Evolutionary conservation across 306 rosid genomes (phyloP).

Genomic region (Sicyos baderoa): DNA sequence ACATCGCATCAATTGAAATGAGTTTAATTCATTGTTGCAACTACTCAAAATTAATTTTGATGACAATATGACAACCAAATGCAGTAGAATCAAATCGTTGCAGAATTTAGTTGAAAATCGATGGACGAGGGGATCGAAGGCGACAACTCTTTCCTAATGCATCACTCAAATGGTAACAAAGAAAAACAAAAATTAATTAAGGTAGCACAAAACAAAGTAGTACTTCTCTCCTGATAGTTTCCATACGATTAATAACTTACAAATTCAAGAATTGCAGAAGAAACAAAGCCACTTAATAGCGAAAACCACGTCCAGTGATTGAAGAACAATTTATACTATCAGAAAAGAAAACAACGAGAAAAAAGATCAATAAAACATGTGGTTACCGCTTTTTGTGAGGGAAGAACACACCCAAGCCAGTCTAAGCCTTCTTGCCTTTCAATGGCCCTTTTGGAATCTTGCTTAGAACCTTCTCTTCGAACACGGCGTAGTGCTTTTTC

Average conservation of each 20-base stretch:
- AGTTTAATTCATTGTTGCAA: too few relatives aligned
- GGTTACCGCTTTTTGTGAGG: constrained; percentile 5
- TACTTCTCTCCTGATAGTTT: neutral
- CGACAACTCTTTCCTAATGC: neutral
- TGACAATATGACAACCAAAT: too few relatives aligned
- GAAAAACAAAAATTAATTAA: neutral
- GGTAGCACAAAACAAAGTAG: constrained; percentile 2
- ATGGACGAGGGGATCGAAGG: neutral
- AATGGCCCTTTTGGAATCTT: constrained; percentile 62
- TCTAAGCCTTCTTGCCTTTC: constrained; percentile 50
- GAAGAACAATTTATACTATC: too few relatives aligned
- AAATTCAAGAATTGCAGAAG: neutral
- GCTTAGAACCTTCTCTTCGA: constrained; percentile 81
- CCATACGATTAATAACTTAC: constrained; percentile 10
- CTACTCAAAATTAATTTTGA: too few relatives aligned
- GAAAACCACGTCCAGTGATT: too few relatives aligned
- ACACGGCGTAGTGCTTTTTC: constrained; percentile 79
- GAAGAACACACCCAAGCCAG: constrained; percentile 9
- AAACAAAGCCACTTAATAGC: neutral
- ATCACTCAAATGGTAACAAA: neutral
- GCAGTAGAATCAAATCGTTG: too few relatives aligned
- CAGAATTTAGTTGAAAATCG: neutral
- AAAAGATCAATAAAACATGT: neutral
- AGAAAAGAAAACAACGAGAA: neutral
- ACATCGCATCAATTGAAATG: too few relatives aligned